Conservation (phyloP, 2,329 filamentous ascomycete species). For the Fusarium transvaalense region DNA sequence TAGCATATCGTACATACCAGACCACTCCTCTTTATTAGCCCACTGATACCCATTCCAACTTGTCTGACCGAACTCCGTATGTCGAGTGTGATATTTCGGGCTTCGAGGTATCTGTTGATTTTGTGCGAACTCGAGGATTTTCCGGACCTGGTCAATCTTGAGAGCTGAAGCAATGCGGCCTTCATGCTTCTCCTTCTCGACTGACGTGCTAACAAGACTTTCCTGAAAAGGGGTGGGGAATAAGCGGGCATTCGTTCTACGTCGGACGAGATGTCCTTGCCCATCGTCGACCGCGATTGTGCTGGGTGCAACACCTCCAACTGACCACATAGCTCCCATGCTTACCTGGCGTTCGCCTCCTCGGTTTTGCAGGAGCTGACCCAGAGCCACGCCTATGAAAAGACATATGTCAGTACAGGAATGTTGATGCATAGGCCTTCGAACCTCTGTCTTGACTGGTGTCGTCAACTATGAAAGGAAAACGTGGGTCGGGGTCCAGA, state of each 20-base stretch:
- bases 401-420: conserved; percentile 8
- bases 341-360: conserved; percentile 66
- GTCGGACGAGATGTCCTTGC: conserved; percentile 72
- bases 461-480: conserved; percentile 32
- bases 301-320: conserved; percentile 76
- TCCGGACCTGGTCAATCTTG: conserved; percentile 77
- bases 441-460: conserved; percentile 31
- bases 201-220: conserved; percentile 59
- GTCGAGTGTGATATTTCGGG: not conserved
- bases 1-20: conserved; percentile 8
- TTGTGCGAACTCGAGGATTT: conserved; percentile 70
- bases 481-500: conserved; percentile 22
- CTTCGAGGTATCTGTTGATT: conserved; percentile 13
- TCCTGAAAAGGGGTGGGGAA: conserved; percentile 65
- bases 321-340: conserved; percentile 78
- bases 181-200: conserved; percentile 77
- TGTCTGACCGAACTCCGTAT: conserved; percentile 34
- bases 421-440: not conserved
- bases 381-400: conserved; percentile 46
- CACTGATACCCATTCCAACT: conserved; percentile 48
- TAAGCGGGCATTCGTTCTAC: conserved; percentile 79
- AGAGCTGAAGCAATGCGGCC: conserved; percentile 83
- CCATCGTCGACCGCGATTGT: conserved; percentile 70
- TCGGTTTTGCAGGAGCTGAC: conserved; percentile 42
- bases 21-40: conserved; percentile 33